Conservation (phyloP, 2,329 filamentous ascomycete species). For the Phialophora chinensis region DNA sequence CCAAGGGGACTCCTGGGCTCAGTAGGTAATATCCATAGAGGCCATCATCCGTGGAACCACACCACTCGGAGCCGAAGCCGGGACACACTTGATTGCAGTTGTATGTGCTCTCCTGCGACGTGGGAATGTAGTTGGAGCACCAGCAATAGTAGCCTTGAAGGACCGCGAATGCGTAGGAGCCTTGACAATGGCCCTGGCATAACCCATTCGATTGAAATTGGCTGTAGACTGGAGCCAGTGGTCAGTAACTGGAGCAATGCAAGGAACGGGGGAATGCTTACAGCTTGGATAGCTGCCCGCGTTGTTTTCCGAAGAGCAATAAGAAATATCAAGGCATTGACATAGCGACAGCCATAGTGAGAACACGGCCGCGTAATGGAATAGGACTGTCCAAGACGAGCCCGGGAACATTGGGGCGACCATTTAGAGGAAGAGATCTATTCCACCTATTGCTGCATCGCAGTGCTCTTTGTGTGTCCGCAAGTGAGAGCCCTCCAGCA, state of each 20-base stretch:
- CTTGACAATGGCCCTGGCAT: slow-evolving; percentile 49
- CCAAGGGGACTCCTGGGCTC: slow-evolving; percentile 31
- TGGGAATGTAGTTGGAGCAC: slow-evolving; percentile 56
- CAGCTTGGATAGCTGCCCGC: slow-evolving; percentile 48
- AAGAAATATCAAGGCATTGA: slow-evolving; percentile 43
- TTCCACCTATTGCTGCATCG: slow-evolving; percentile 31
- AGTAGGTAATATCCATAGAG: slow-evolving; percentile 54
- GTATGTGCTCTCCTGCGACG: slow-evolving; percentile 44
- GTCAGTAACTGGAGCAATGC: slow-evolving; percentile 23
- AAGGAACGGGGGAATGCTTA: slow-evolving; percentile 33
- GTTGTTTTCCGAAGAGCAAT: slow-evolving; percentile 55
- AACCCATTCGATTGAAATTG: slow-evolving; percentile 55
- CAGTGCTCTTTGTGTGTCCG: slow-evolving; percentile 11
- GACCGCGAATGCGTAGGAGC: slow-evolving; percentile 54
- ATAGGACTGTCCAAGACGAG: slow-evolving; percentile 15
- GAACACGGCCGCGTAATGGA: slow-evolving; percentile 14
- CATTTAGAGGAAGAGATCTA: slow-evolving; percentile 24
- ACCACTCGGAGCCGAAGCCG: slow-evolving; percentile 55
- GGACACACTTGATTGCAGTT: slow-evolving; percentile 52
- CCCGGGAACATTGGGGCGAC: slow-evolving; percentile 1
- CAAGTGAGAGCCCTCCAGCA: neutral
- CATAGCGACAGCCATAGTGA: slow-evolving; percentile 17
- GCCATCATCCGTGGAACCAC: slow-evolving; percentile 48
- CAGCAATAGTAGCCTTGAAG: slow-evolving; percentile 55
- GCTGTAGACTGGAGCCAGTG: slow-evolving; percentile 43